These are phyloP conservation scores for Malania oleifera DNA, from an alignment of 164 flowering plant species.

Conservation along the genomic window DNA sequence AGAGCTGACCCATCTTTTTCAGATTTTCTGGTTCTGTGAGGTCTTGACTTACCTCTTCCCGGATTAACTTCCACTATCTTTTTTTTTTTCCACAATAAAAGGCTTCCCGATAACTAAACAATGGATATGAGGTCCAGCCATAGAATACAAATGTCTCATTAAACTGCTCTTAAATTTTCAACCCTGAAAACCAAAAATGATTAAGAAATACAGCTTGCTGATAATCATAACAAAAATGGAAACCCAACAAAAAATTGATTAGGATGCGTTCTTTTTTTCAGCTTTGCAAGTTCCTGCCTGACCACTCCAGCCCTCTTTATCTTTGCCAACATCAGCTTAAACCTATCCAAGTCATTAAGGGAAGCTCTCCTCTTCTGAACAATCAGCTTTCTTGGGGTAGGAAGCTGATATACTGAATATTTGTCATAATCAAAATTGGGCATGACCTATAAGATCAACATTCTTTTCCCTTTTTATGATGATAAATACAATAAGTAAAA, in stretches of 20 bases:
- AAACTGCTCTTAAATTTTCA: conserved; percentile 1
- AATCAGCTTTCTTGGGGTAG: conserved; percentile 79
- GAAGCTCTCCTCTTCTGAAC: conserved; percentile 81
- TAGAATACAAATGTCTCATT: conserved; percentile 3
- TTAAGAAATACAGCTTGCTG: conserved; percentile 1
- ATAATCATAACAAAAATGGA: conserved; percentile 21
- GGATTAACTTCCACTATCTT: no score
- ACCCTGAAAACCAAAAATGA: neutral
- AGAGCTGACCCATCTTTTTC: no score
- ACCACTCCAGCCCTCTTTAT: conserved; percentile 74
- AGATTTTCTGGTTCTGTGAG: no score
- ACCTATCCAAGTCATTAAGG: conserved; percentile 82
- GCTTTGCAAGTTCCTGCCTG: conserved; percentile 75
- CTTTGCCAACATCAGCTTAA: conserved; percentile 81
- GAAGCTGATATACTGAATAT: no score
- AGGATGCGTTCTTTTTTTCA: conserved; percentile 54
- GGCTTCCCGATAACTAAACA: no score
- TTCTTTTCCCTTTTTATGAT: no score
- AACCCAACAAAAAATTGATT: conserved; percentile 4
- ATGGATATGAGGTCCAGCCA: no score
- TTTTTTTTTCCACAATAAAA: no score
- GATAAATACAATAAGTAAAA: no score
- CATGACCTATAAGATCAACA: no score
- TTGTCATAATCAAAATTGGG: no score
- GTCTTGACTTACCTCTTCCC: no score